A percentile compares a stretch with the other conserved stretches of the same genome.
phyloP scores from a whole-genome alignment of 73 alveolate species.

The Paramecium caudatum region DNA sequence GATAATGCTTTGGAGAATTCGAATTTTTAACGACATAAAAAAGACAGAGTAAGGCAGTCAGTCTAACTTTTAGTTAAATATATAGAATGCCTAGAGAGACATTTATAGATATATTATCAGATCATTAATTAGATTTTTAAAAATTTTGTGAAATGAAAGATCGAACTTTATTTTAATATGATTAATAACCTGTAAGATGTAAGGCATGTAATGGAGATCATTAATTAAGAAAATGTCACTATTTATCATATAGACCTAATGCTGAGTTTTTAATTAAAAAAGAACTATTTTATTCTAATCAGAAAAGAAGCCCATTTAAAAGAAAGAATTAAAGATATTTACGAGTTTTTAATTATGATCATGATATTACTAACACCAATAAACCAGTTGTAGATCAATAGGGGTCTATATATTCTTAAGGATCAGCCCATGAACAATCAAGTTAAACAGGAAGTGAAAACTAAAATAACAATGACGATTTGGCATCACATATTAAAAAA shows the following conservation, averaged over 20 bases:
- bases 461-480: not conserved
- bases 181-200: not conserved
- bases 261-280: slow-evolving; percentile 10
- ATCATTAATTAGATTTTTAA: slow-evolving; percentile 11
- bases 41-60: not conserved
- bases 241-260: slow-evolving; percentile 8
- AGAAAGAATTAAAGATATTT: not conserved
- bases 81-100: not conserved
- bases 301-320: not conserved
- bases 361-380: not conserved
- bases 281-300: not conserved
- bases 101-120: not conserved
- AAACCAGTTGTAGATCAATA: not conserved
- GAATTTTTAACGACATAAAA: slow-evolving; percentile 5
- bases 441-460: not conserved
- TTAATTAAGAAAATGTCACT: not conserved
- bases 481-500: not conserved
- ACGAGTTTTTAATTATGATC: not conserved
- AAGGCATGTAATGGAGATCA: slow-evolving; percentile 13
- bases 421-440: not conserved
- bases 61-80: slow-evolving; percentile 12
- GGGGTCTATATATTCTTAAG: not conserved
- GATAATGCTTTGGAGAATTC: slow-evolving; percentile 60
- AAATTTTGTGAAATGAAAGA: slow-evolving; percentile 19
- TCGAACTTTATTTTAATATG: not conserved